phyloP scores from a whole-genome alignment of 2,329 filamentous ascomycete genomes.

The Cladosporium sp. region DNA sequence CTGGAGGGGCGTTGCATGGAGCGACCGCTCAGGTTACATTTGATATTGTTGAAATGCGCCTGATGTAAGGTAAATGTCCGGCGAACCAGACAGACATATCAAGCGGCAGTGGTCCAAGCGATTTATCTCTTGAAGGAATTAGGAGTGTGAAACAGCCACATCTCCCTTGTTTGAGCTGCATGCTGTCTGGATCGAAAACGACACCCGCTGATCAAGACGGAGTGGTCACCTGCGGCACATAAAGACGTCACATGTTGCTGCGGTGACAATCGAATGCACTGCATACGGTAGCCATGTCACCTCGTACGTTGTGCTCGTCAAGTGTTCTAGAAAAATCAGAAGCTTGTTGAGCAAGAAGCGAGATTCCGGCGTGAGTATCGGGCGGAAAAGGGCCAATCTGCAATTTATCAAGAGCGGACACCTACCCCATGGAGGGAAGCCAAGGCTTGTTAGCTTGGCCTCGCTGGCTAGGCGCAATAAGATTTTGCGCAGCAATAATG shows the following conservation, averaged over 20 bases:
- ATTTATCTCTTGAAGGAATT: background rate
- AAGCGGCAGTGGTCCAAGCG: background rate
- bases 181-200: background rate
- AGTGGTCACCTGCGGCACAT: background rate
- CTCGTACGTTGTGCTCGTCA: background rate
- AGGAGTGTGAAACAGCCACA: background rate
- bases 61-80: background rate
- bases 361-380: background rate
- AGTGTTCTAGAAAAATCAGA: background rate
- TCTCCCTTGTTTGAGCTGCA: background rate
- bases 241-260: background rate
- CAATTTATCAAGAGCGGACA: background rate
- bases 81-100: background rate
- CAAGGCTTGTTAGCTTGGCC: conserved; percentile 13
- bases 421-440: conserved; percentile 12
- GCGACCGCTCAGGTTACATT: background rate
- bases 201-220: background rate
- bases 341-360: background rate
- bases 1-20: background rate
- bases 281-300: background rate
- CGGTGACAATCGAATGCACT: background rate
- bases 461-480: conserved; percentile 5
- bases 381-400: background rate
- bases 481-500: conserved; percentile 18
- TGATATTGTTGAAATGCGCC: background rate